Evolutionary conservation across 2,329 filamentous ascomycete species (phyloP), one percentile per base, ranked within the genome.

Genomic region (Colletotrichum sp.): DNA sequence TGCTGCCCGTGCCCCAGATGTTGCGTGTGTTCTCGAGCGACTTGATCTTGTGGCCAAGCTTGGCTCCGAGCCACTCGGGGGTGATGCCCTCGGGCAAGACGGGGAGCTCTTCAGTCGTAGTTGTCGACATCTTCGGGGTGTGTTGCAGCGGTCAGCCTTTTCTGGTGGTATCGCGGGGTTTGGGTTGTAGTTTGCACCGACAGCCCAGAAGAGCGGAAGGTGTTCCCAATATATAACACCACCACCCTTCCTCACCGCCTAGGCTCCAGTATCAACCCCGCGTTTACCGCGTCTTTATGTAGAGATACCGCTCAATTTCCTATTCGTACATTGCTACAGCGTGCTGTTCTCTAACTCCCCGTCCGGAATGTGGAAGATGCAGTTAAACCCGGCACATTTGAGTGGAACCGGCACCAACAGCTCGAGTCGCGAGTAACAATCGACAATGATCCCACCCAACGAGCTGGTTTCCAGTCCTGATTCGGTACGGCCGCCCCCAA

Each of bases 1-100:
- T 82, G 22, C 80, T 81, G 1, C 80, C 81, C 7, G 81, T 82
- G 25, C 80, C 81, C 71, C 64, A 69, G 36, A 82, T 82, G 30
- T 71, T 80, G 22, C 72, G 73, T 12, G 80, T 82, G n/a, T 80
- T 80, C 64, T 81, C 76, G 39, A 74, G 64, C 2, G 79, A 79
- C 39, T 78, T 78, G 59, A 82, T 52, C 36, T 78, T 68, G 49
- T 73, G 55, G 7, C 71, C 71, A 16, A 73, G 64, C 22, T 63
- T 73, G 8, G 71, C n/a, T 5, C 71, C 74, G 11, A 82, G 76
- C 81, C 81, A 82, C 36, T 80, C 69, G 0, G 77, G 49, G 1
- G 79, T 82, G 8, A 82, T 30, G 5, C 78, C 80, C n/a, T 67
- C 67, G 1, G 78, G 79, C 15, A 81, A 74, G 25, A 65, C 29